Base-by-base conservation (phyloP, 1,284 basidiomycete species). In the Apiotrichum mycotoxinovorans region DNA sequence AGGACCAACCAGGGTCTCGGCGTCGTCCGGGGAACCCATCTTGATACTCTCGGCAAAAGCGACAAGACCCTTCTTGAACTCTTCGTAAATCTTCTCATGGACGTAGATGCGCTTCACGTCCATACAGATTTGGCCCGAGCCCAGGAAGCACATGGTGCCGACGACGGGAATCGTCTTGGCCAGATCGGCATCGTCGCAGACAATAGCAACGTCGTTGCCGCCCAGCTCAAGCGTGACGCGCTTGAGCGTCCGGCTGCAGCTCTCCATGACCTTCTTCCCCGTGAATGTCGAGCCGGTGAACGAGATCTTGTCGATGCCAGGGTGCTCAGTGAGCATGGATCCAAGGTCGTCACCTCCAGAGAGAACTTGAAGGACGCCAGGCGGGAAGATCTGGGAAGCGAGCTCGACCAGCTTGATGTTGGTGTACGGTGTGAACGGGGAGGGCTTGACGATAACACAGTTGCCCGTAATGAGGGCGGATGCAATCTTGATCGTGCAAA, bases 101-200 rank as follows among this genome's bases (percentile, higher is more conserved):
- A 75, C 70, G 56, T 70, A 72, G 46, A 73, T 40, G 41, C 72
- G 64, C 64, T 73, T 73, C 35, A 71, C 69, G 51, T 70, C 71
- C 41, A 73, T 72, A 53, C 73, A 82, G 15, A 93, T 95, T 78
- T 98, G 96, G 2, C 95, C 95, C 17, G 85, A 87, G 33, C 82
- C 82, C 42, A 95, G 85, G 85, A 98, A 98, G 77, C 98, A 98
- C 83, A 85, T 89, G 1, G 83, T 70, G 61, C 95, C 83, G 12
- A 89, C 89, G 82, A 90, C 87, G 63, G 87, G 86, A 22, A 98
- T 89, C 22, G 96, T 94, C 55, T 87, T 85, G 59, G 93, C 89
- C 50, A 99, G 83, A 71, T 98, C 87, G 0, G 93, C 94, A 69
- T 98, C 95, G 60, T 93, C 89, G 74, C 98, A 98, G 8, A 99